A percentile compares a stretch with the other conserved stretches of the same genome.
Conservation (phyloP, 192 early-diverging fungal genomes). For the Coemansia sp. region DNA sequence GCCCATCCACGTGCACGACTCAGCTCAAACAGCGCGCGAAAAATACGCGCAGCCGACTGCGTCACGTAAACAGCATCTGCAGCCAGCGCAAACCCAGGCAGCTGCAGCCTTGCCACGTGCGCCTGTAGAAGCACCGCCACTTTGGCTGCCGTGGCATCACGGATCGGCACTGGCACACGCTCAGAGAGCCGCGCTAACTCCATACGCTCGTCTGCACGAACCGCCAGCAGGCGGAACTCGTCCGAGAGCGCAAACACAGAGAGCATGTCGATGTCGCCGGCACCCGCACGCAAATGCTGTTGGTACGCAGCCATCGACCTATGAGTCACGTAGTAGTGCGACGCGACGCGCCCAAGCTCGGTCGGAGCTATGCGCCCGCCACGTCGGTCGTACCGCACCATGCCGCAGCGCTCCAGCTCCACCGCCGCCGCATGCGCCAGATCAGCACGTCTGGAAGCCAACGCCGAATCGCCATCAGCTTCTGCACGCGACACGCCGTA, state of each 20-base stretch:
- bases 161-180: slow-evolving; percentile 93
- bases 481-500: slow-evolving; percentile 67
- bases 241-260: slow-evolving; percentile 84
- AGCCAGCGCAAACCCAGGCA: slow-evolving; percentile 94
- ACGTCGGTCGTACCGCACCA: slow-evolving; percentile 95
- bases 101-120: slow-evolving; percentile 90
- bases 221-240: slow-evolving; percentile 94
- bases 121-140: slow-evolving; percentile 92
- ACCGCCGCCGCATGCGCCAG: slow-evolving; percentile 86
- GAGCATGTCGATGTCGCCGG: slow-evolving; percentile 89
- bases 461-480: slow-evolving; percentile 71
- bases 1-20: slow-evolving; percentile 94
- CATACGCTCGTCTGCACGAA: slow-evolving; percentile 91
- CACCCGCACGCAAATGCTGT: slow-evolving; percentile 87
- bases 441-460: slow-evolving; percentile 86
- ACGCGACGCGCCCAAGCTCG: slow-evolving; percentile 93
- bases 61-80: slow-evolving; percentile 99
- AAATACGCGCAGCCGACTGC: slow-evolving; percentile 89
- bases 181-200: slow-evolving; percentile 87
- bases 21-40: slow-evolving; percentile 97
- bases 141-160: slow-evolving; percentile 89
- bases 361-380: slow-evolving; percentile 87
- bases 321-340: slow-evolving; percentile 95
- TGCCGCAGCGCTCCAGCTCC: slow-evolving; percentile 83
- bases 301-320: slow-evolving; percentile 93